Base-by-base conservation (phyloP, 106 monocot genomes). In the Amphibolis antarctica region DNA sequence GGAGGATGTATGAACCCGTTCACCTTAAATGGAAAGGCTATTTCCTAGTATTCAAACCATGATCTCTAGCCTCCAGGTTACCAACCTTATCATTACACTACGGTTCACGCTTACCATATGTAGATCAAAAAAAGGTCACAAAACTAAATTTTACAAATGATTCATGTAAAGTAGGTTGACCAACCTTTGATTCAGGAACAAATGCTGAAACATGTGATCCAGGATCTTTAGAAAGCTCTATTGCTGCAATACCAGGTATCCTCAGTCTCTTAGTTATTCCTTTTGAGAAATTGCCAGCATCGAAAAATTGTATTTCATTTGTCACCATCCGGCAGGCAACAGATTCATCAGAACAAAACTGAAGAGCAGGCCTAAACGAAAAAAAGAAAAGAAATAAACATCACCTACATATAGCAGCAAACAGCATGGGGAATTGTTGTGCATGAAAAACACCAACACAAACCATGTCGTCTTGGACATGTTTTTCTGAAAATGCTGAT, bases 291-390 rank as follows among this genome's bases (percentile, higher is more conserved):
- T 89, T 80, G 44, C 75, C 80, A 23, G 66, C 67, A 63, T 96
- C 84, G 54, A 90, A 86, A 75, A 90, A 86, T n/a, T 87, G 86
- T 66, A 90, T 82, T 63, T 90, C 96, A 76, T 96, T 96, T 64
- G 96, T 90, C 51, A 71, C 78, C 73, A 86, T 74, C 44, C 86
- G 79, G 49, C 89, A 90, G 1, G 84, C 96, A 76, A 86, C 66
- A 61, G 89, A 80, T 70, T 96, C 96, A 70, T 96, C 86, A 15
- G 77, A 75, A 23, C 77, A 80, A 76, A 96, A 96, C n/a, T 84
- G 84, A 74, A 96, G 27, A 19, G 71, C 65, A 12, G 96, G 89
- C 96, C 96, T 96, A 69, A 59, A 21, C 15, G 48, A 46, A 9
- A 24, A 13, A 46, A 54, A 46, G 9, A 24, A 13, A 46, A 17